These are phyloP conservation scores for Amaranthus cruentus DNA, from an alignment of 148 eudicot species.

Conservation along the genomic window DNA sequence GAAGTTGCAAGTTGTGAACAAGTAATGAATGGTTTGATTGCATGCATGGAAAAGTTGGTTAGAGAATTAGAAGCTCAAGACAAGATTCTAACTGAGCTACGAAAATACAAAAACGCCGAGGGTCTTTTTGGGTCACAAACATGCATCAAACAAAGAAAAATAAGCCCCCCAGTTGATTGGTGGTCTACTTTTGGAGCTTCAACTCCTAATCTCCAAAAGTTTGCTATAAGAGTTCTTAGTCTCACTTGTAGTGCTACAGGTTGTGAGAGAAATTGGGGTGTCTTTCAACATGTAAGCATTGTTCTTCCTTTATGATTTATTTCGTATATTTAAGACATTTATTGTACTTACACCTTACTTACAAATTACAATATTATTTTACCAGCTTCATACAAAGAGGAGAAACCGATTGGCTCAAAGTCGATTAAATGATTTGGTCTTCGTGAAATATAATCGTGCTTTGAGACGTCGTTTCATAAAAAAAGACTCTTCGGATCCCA, in stretches of 20 bases:
- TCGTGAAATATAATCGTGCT: conserved; percentile 11
- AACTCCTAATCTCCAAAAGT: conserved; percentile 6
- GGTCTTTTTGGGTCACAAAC: neutral
- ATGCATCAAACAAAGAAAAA: neutral
- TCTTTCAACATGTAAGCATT: conserved; percentile 5
- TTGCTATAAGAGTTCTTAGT: conserved; percentile 11
- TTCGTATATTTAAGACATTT: neutral
- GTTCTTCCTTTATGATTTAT: neutral
- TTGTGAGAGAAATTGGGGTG: neutral
- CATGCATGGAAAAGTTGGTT: neutral
- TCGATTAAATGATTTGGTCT: conserved; percentile 4
- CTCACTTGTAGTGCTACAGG: conserved; percentile 8
- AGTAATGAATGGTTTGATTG: neutral
- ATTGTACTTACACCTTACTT: neutral
- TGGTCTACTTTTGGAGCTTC: conserved; percentile 4
- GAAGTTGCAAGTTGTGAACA: neutral
- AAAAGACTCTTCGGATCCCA: neutral
- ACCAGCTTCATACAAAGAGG: conserved; percentile 14
- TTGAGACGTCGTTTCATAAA: neutral
- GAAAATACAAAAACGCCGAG: neutral
- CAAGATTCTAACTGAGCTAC: neutral
- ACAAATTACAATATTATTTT: neutral
- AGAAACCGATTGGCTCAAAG: neutral
- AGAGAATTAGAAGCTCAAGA: neutral
- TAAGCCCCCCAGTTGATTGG: neutral